Conservation (phyloP, 805 yeast species). For the Saccharomycopsis olivae region DNA sequence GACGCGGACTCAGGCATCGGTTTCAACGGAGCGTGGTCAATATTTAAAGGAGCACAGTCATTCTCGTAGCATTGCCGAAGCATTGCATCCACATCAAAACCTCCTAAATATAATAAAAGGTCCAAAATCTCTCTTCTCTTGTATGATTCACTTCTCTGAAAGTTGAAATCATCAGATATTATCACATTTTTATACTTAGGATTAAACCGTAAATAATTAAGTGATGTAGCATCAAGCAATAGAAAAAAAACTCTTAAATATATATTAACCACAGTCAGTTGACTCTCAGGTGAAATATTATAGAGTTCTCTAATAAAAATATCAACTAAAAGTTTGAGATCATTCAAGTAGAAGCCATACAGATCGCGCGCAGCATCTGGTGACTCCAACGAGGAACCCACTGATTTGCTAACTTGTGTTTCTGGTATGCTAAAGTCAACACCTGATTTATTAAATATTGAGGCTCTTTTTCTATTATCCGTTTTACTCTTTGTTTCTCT, state of each 20-base stretch:
- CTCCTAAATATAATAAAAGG: slow-evolving; percentile 15
- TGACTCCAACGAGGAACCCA: too few relatives aligned
- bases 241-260: slow-evolving; percentile 44
- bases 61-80: slow-evolving; percentile 6
- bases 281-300: slow-evolving; percentile 32
- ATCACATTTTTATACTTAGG: not conserved
- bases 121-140: slow-evolving; percentile 17
- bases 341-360: slow-evolving; percentile 37
- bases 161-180: slow-evolving; percentile 1
- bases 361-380: not conserved
- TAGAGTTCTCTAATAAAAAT: slow-evolving; percentile 46
- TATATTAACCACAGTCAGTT: slow-evolving; percentile 31
- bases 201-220: slow-evolving; percentile 21
- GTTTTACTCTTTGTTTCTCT: slow-evolving; percentile 11
- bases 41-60: not conserved
- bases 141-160: slow-evolving; percentile 7
- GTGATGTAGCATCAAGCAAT: slow-evolving; percentile 35
- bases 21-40: not conserved
- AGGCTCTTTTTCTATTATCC: slow-evolving; percentile 6
- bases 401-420: too few relatives aligned
- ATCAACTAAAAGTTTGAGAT: slow-evolving; percentile 45
- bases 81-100: slow-evolving; percentile 6
- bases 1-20: not conserved
- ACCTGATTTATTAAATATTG: slow-evolving; percentile 3
- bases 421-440: not conserved